Conservation (phyloP, 768 basidiomycete genomes). For the Boletus tomentosulus region DNA sequence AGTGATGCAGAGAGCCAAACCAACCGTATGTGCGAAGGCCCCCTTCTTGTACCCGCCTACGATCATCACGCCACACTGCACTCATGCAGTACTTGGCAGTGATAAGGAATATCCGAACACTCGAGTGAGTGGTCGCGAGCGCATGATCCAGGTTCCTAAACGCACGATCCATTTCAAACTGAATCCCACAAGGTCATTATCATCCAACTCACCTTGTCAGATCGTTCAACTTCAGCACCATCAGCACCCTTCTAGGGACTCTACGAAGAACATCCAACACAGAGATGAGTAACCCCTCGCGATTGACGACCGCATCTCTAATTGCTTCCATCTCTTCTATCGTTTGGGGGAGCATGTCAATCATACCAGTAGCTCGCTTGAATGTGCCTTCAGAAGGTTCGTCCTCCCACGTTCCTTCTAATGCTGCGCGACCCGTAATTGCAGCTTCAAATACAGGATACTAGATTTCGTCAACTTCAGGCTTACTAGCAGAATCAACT, state of each 20-base stretch:
- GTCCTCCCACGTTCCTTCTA: conserved; percentile 58
- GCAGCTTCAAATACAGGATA: conserved; percentile 95
- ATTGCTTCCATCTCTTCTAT: conserved; percentile 79
- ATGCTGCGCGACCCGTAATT: conserved; percentile 75
- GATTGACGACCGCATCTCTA: conserved; percentile 73
- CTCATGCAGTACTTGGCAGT: conserved; percentile 83
- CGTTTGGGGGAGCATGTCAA: conserved; percentile 69
- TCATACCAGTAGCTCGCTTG: conserved; percentile 67
- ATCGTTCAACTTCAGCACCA: conserved; percentile 86
- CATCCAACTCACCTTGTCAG: conserved; percentile 55
- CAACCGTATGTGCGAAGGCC: conserved; percentile 46
- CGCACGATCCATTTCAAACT: neutral
- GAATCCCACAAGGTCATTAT: neutral
- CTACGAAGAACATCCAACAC: conserved; percentile 86
- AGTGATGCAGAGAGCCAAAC: conserved; percentile 44
- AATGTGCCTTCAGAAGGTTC: conserved; percentile 35
- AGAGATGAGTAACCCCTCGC: conserved; percentile 77
- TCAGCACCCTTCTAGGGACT: conserved; percentile 78
- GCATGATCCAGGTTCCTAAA: conserved; percentile 75
- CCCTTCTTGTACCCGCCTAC: conserved; percentile 43
- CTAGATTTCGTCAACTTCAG: conserved; percentile 35
- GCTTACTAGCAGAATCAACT: neutral
- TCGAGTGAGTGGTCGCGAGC: conserved; percentile 83
- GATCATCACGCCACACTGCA: conserved; percentile 76
- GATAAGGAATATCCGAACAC: conserved; percentile 85